Base-by-base conservation (phyloP, 108 stramenopile genomes). In the Cylindrotheca fusiformis region DNA sequence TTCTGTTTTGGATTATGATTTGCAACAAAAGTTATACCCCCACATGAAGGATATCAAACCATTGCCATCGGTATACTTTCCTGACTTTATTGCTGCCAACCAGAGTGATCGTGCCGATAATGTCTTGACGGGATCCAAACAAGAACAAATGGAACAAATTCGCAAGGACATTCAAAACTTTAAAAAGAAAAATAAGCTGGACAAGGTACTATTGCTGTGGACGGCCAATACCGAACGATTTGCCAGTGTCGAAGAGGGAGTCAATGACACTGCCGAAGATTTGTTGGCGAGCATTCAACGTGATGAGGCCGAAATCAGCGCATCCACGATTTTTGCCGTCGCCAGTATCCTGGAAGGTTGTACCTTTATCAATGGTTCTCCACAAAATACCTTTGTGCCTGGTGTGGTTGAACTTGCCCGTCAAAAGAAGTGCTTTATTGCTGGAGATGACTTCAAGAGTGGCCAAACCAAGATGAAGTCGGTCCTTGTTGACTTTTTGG, bases 341-440 rank as follows among this genome's bases (percentile, higher is more conserved):
- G 97, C 98, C 19, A 90, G 94, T 12, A 96, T 97, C 63, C 61
- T 97, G 70, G 97, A 97, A 73, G 95, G 95, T 21, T 95, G 91
- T 69, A 85, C 88, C 4, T 99, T 95, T 80, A 96, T 99, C 85
- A 99, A 99, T 71, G 98, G 98, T 19, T 95, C 94, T 3, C 98
- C 98, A 1, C 98, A 99, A 71, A 99, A 99, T 79, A 97, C 97
- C 8, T 97, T 99, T 64, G 97, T 99, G n/a, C 98, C 98, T n/a
- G 97, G 95, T 10, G 93, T 95, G 47, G 61, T 96, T 45, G 93
- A 97, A 56, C 76, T 97, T 46, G 97, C 97, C 25, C 64, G 83
- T 60, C 76, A 82, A 58, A 65, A 86, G 32, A 76, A 82, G 64
- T 88, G 90, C 20, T 97, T 92, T 72, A 88, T 99, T 60, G 97